Percentiles rank a stretch among this genome's conserved stretches.
Evolutionary conservation across 2,329 filamentous ascomycete species (phyloP).

Genomic region (Ceratocystiopsis sp.): DNA sequence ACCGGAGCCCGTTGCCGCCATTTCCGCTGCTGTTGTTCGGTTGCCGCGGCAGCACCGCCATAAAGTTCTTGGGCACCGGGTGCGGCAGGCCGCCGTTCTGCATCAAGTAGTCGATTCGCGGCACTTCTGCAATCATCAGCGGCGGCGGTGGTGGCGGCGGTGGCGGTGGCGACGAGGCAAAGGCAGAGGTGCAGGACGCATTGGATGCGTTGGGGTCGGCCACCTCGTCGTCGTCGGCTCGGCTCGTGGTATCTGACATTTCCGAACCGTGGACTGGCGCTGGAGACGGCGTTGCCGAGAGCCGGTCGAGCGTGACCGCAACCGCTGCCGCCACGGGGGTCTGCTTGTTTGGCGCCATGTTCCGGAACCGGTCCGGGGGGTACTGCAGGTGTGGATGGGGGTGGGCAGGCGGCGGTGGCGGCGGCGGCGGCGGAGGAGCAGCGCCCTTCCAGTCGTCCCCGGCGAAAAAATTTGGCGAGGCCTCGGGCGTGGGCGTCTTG

Average conservation of each 20-base stretch:
- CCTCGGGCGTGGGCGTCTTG: slow-evolving; percentile 34
- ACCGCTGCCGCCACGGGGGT: neutral
- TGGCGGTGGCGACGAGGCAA: slow-evolving; percentile 22
- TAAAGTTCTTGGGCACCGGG: slow-evolving; percentile 54
- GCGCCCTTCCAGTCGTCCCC: slow-evolving; percentile 16
- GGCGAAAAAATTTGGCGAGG: slow-evolving; percentile 5
- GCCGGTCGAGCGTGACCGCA: slow-evolving; percentile 12
- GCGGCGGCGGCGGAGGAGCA: slow-evolving; percentile 26
- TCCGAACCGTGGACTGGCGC: slow-evolving; percentile 2
- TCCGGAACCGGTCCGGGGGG: neutral
- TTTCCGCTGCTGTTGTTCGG: too few relatives aligned
- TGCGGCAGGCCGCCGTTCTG: slow-evolving; percentile 70
- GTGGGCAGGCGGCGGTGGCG: slow-evolving; percentile 29
- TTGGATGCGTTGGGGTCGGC: neutral
- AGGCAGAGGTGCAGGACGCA: neutral
- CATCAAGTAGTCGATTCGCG: slow-evolving; percentile 79
- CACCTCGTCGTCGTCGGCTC: neutral
- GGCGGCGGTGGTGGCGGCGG: slow-evolving; percentile 62
- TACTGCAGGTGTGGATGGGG: slow-evolving; percentile 18
- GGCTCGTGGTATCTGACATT: neutral
- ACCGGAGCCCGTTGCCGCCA: slow-evolving; percentile 31
- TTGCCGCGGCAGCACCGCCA: slow-evolving; percentile 44
- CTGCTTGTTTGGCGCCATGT: neutral
- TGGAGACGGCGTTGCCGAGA: slow-evolving; percentile 14
- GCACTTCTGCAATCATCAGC: slow-evolving; percentile 51